Evolutionary conservation across 2,329 filamentous ascomycete genomes (phyloP).

Genomic region (Colletotrichum tanaceti): DNA sequence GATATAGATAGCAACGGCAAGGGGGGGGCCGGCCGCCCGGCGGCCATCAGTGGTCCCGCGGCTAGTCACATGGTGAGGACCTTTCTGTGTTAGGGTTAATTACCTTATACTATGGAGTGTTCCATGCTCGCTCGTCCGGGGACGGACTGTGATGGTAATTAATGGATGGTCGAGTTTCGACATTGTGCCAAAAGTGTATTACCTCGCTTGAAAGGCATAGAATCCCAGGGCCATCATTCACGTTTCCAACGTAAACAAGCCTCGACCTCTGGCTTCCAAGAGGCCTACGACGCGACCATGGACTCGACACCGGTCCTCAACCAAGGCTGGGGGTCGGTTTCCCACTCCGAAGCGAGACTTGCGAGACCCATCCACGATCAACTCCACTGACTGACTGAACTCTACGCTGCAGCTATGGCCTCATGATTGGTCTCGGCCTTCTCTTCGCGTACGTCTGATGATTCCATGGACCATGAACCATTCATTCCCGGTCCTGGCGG

Average conservation of each 20-base stretch:
- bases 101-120: no score
- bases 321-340: slow-evolving; percentile 40
- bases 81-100: neutral
- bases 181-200: no score
- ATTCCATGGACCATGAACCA: no score
- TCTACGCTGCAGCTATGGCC: slow-evolving; percentile 27
- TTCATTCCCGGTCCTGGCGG: neutral
- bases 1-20: no score
- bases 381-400: neutral
- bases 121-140: neutral
- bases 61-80: neutral
- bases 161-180: neutral
- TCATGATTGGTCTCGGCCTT: slow-evolving; percentile 39
- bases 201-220: neutral
- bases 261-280: no score
- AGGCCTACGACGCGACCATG: slow-evolving; percentile 8
- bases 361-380: no score
- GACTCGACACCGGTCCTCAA: slow-evolving; percentile 36
- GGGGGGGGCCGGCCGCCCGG: slow-evolving; percentile 8
- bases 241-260: neutral
- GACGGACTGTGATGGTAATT: no score
- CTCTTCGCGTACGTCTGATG: slow-evolving; percentile 30
- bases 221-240: no score
- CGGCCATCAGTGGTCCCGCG: slow-evolving; percentile 1
- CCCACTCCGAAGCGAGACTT: neutral